These are phyloP conservation scores for Ogataea trehalophila DNA, from an alignment of 805 yeast species.

Conservation along the genomic window DNA sequence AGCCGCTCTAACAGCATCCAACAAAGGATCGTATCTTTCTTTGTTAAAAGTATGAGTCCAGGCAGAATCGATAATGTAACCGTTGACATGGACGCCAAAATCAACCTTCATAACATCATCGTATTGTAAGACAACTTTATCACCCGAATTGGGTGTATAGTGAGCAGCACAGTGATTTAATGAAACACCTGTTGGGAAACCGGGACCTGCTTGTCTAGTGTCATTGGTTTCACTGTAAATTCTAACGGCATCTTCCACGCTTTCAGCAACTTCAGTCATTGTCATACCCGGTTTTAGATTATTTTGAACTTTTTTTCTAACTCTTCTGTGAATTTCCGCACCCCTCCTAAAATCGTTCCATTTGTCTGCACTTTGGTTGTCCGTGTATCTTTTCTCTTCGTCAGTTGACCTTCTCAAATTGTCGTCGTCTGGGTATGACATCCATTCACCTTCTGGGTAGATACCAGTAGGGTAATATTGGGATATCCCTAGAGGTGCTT, in stretches of 20 bases:
- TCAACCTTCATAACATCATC: conserved; percentile 97
- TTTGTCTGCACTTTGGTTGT: conserved; percentile 52
- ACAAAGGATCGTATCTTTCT: conserved; percentile 70
- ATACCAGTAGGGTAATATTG: conserved; percentile 62
- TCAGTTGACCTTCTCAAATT: conserved; percentile 71
- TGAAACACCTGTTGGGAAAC: conserved; percentile 97
- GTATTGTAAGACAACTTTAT: conserved; percentile 69
- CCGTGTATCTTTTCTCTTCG: conserved; percentile 80
- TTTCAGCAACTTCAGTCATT: conserved; percentile 83
- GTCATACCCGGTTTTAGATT: conserved; percentile 86
- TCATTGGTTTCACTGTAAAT: conserved; percentile 57
- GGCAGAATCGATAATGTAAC: conserved; percentile 91
- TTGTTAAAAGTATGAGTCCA: conserved; percentile 81
- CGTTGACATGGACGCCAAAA: conserved; percentile 94
- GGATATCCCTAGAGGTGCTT: conserved; percentile 57
- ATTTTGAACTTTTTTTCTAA: conserved; percentile 71
- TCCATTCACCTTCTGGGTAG: conserved; percentile 87
- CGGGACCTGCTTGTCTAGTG: conserved; percentile 77
- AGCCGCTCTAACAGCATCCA: conserved; percentile 86
- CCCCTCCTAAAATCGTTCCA: conserved; percentile 94
- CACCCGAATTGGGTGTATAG: conserved; percentile 95
- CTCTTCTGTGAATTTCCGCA: conserved; percentile 93
- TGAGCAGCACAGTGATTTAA: conserved; percentile 95
- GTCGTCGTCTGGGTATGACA: conserved; percentile 56
- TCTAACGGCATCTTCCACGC: conserved; percentile 81